Evolutionary conservation across 805 yeast species (phyloP).

Genomic region (Osmozyma mogii): DNA sequence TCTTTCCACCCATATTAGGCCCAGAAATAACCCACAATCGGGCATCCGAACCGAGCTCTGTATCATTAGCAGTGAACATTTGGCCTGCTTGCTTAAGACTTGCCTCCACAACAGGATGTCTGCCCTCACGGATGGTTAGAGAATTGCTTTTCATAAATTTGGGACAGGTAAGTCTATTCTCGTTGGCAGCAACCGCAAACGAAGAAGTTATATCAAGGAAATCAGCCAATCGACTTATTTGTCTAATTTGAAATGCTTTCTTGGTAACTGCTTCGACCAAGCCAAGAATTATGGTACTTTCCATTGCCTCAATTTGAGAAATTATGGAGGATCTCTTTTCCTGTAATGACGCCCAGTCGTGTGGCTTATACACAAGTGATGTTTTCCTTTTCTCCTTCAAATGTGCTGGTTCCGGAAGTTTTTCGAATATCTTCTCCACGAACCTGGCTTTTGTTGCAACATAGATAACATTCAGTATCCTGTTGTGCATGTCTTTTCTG

Average conservation of each 20-base stretch:
- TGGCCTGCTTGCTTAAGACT: slow-evolving; percentile 24
- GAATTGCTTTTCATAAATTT: slow-evolving; percentile 38
- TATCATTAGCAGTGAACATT: slow-evolving; percentile 41
- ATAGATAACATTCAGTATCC: slow-evolving; percentile 37
- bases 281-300: slow-evolving; percentile 41
- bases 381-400: slow-evolving; percentile 30
- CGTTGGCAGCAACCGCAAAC: slow-evolving; percentile 66
- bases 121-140: slow-evolving; percentile 52
- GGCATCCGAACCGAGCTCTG: slow-evolving; percentile 15
- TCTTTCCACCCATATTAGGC: slow-evolving; percentile 49
- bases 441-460: slow-evolving; percentile 34
- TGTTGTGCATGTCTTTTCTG: slow-evolving; percentile 22
- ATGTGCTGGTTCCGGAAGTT: slow-evolving; percentile 13
- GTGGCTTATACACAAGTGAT: slow-evolving; percentile 38
- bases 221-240: slow-evolving; percentile 46
- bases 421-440: slow-evolving; percentile 13
- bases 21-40: slow-evolving; percentile 18
- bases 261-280: slow-evolving; percentile 42
- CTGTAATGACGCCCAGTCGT: slow-evolving; percentile 44
- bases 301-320: slow-evolving; percentile 47
- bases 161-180: slow-evolving; percentile 62
- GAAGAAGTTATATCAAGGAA: slow-evolving; percentile 66
- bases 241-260: slow-evolving; percentile 39
- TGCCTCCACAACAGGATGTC: slow-evolving; percentile 72
- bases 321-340: slow-evolving; percentile 42